phyloP scores from a whole-genome alignment of 768 basidiomycete species.

The Phlegmacium glaucopus region DNA sequence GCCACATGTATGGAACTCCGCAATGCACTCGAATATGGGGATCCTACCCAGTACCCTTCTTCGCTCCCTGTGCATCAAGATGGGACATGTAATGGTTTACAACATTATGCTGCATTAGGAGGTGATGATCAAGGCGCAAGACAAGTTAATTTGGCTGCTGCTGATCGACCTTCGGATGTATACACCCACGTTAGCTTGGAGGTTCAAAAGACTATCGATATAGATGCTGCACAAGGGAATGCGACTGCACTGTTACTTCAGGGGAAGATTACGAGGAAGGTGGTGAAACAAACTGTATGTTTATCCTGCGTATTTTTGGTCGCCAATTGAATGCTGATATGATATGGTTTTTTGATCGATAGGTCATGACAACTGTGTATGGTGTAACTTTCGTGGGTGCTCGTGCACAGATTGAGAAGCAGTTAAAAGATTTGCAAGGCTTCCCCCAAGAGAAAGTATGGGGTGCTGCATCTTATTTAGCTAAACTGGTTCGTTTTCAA shows the following conservation, averaged over 20 bases:
- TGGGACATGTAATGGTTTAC: slow-evolving; percentile 96
- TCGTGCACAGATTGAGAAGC: slow-evolving; percentile 89
- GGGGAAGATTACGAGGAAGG: slow-evolving; percentile 85
- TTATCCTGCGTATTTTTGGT: background rate
- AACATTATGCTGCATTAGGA: slow-evolving; percentile 97
- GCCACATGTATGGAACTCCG: slow-evolving; percentile 90
- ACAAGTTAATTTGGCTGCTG: slow-evolving; percentile 87
- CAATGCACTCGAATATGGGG: slow-evolving; percentile 68
- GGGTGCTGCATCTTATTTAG: slow-evolving; percentile 72
- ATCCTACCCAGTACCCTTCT: slow-evolving; percentile 61
- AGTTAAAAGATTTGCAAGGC: slow-evolving; percentile 74
- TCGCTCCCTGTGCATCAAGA: slow-evolving; percentile 94
- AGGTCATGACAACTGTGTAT: slow-evolving; percentile 99
- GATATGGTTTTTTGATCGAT: background rate
- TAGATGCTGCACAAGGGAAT: slow-evolving; percentile 51
- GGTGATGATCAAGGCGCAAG: slow-evolving; percentile 85
- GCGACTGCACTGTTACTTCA: slow-evolving; percentile 56
- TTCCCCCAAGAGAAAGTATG: slow-evolving; percentile 74
- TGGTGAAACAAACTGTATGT: slow-evolving; percentile 94
- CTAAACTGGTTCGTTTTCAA: slow-evolving; percentile 53
- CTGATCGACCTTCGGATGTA: slow-evolving; percentile 89
- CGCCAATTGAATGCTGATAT: background rate
- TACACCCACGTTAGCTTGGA: slow-evolving; percentile 89
- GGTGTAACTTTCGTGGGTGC: slow-evolving; percentile 97
- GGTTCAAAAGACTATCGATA: slow-evolving; percentile 66